These are phyloP conservation scores for Arthrinium phaeospermum DNA, from an alignment of 2,329 filamentous ascomycete species.

Conservation along the genomic window DNA sequence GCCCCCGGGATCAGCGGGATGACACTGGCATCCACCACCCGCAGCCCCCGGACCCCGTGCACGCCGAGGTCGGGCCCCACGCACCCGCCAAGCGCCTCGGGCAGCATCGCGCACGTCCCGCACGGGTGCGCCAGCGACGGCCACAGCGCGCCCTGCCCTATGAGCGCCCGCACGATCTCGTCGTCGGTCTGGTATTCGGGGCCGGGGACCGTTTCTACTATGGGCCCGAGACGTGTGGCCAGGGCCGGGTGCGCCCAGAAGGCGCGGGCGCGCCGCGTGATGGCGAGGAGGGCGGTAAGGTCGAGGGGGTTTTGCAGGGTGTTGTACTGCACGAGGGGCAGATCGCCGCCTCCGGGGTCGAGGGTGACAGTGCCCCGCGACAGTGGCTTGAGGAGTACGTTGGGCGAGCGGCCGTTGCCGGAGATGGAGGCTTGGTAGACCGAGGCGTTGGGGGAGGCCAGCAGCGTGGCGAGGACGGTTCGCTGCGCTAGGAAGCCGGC, in stretches of 20 bases:
- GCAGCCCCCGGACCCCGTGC: background rate
- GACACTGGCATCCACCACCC: background rate
- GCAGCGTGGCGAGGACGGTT: background rate
- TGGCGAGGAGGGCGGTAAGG: constrained; percentile 49
- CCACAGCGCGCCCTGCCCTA: constrained; percentile 29
- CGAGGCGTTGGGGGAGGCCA: background rate
- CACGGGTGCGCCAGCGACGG: constrained; percentile 31
- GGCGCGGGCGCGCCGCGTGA: constrained; percentile 44
- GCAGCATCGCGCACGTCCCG: constrained; percentile 13
- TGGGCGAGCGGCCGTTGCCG: background rate
- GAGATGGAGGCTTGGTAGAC: background rate
- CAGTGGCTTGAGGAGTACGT: background rate
- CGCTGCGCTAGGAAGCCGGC: background rate
- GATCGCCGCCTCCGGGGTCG: too few relatives aligned
- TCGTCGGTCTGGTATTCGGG: constrained; percentile 34
- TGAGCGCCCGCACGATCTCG: constrained; percentile 35
- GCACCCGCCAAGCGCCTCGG: background rate
- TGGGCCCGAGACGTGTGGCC: constrained; percentile 38
- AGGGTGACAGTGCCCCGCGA: background rate
- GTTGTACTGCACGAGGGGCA: constrained; percentile 44
- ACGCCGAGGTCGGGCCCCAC: constrained; percentile 4
- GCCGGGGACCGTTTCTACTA: constrained; percentile 40
- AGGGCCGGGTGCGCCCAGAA: constrained; percentile 40
- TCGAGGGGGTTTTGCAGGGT: constrained; percentile 56
- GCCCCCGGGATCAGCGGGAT: constrained; percentile 36